Evolutionary conservation across 192 early-diverging fungal genomes (phyloP), one percentile per base, ranked within the genome.

Genomic region (Gonapodya prolifera): DNA sequence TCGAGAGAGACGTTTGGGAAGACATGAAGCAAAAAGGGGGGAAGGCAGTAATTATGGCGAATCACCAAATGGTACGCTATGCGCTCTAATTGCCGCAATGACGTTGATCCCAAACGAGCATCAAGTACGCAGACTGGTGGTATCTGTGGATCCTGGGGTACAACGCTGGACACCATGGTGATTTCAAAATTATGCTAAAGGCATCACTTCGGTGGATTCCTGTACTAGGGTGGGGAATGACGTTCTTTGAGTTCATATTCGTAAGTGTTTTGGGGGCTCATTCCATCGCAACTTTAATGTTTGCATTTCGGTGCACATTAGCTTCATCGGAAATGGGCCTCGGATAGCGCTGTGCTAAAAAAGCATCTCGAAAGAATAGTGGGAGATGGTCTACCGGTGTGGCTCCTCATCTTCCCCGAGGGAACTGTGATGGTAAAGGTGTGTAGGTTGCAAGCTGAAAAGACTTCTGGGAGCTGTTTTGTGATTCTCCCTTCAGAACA

Each of bases 351-450:
- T 8, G 71, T 73, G 71, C 71, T 73, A 2, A 8, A 73, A 32
- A 16, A 32, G 71, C 28, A 18, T 18, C 13, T 32, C 2, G 29
- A 8, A 30, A 16, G 2, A 32, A 73, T 73, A 18, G 32, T 13
- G 16, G 71, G 32, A 29, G 71, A 73, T 29, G 71, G 71, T 2
- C 83, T 89, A 31, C 95, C 95, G 23, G 84, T 94, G 45, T 95
- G 94, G 96, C 88, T 99, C 31, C 85, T 97, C 28, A 88, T 99
- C 29, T 99, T 96, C 84, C 97, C 97, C 0, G 97, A 99, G 83
- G 97, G 97, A 76, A 99, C 97, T 18, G 90, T 96, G 16, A 87
- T 95, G 45, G 45, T 61, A 23, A 61, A 61, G 23, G 45, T 61
- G 45, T 8, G 45, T 61, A 23, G 23, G 23, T 61, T 8, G 45